phyloP scores from a whole-genome alignment of 1,284 basidiomycete genomes.

The Phenoliferia sp. region DNA sequence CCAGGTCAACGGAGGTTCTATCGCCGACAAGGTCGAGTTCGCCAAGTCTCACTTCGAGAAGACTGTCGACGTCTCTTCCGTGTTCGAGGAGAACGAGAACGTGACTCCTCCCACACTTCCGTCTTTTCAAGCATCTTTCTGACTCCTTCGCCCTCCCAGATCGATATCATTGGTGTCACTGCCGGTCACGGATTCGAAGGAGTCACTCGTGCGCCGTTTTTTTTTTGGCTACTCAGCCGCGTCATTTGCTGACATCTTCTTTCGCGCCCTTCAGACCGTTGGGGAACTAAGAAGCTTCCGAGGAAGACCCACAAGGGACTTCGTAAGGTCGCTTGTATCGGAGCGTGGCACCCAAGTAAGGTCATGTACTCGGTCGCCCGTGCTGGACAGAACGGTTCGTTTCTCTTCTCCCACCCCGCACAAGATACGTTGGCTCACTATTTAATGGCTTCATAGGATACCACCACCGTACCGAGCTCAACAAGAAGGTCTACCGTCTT shows the following conservation, averaged over 20 bases:
- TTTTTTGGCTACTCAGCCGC: not conserved
- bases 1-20: constrained; percentile 86
- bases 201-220: constrained; percentile 61
- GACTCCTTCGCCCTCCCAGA: constrained; percentile 30
- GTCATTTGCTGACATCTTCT: not conserved
- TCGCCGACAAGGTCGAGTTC: constrained; percentile 97
- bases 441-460: constrained; percentile 56
- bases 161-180: constrained; percentile 97
- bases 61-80: constrained; percentile 73
- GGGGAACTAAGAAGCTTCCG: constrained; percentile 98
- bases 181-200: constrained; percentile 99
- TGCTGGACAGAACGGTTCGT: constrained; percentile 84
- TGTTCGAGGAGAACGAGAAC: constrained; percentile 97
- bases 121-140: not conserved
- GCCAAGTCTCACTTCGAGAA: constrained; percentile 96
- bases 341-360: constrained; percentile 61
- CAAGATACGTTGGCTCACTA: not conserved
- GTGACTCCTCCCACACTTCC: not conserved
- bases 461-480: constrained; percentile 89
- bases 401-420: not conserved
- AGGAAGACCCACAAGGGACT: constrained; percentile 98
- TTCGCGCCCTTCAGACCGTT: constrained; percentile 50
- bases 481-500: constrained; percentile 99
- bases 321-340: constrained; percentile 87
- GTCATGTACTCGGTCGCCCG: constrained; percentile 99